Percentiles rank a stretch among this genome's conserved stretches.
Conservation (phyloP, 768 basidiomycete species). For the Suillus americanus region DNA sequence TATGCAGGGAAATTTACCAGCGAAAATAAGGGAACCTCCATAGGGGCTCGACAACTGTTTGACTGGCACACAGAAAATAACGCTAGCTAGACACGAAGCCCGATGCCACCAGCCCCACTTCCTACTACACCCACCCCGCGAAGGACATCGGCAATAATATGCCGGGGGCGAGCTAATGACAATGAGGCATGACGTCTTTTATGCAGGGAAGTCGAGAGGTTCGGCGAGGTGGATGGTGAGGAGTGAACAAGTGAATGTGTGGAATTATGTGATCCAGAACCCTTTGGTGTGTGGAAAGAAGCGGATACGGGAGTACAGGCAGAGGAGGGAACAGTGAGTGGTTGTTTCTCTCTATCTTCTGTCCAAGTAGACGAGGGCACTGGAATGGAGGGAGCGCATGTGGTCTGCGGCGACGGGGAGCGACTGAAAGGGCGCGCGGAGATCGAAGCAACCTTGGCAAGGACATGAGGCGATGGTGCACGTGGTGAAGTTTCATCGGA, state of each 20-base stretch:
- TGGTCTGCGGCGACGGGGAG: slow-evolving; percentile 12
- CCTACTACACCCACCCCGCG: slow-evolving; percentile 43
- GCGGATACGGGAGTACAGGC: slow-evolving; percentile 3
- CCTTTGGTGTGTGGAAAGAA: slow-evolving; percentile 12
- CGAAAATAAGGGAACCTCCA: background rate
- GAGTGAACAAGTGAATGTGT: slow-evolving; percentile 12
- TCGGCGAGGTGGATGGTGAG: slow-evolving; percentile 12
- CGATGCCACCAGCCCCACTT: slow-evolving; percentile 8
- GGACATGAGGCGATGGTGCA: slow-evolving; percentile 22
- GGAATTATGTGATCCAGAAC: background rate
- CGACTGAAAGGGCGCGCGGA: slow-evolving; percentile 19
- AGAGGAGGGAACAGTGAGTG: background rate
- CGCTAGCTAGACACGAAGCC: background rate
- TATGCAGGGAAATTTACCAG: background rate
- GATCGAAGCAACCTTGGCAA: slow-evolving; percentile 23
- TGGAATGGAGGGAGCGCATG: slow-evolving; percentile 7
- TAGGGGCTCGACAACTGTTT: background rate
- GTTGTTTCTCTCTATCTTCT: background rate
- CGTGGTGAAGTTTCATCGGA: slow-evolving; percentile 14
- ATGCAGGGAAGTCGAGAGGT: slow-evolving; percentile 5
- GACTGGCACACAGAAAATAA: background rate
- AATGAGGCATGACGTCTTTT: slow-evolving; percentile 16
- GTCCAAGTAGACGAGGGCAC: background rate
- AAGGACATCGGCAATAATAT: slow-evolving; percentile 37
- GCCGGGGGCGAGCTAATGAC: slow-evolving; percentile 16